Base-by-base conservation (phyloP, 192 early-diverging fungal species). In the Podila clonocystis region DNA sequence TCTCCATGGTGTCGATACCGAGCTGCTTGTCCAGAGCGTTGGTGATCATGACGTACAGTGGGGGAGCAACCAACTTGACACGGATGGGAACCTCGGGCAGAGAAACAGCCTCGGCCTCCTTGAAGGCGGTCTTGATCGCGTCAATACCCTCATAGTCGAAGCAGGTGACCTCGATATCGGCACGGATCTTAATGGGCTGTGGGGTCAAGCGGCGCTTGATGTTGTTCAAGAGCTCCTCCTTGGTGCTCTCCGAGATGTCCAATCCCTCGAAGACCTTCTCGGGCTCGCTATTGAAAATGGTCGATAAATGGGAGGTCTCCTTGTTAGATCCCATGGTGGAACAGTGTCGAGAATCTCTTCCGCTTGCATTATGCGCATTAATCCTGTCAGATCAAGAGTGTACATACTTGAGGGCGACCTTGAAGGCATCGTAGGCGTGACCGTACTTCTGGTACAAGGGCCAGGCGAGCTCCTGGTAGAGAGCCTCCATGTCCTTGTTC, bases 381-480 rank as follows among this genome's bases (percentile, higher is more conserved):
- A 15, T 45, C 41, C 41, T 17, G 41, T 45, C 41, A 45, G 3
- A 15, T 45, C 38, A 41, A 4, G 60, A 62, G 7, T n/a, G 5
- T 11, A 85, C 88, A 82, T 90, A 95, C 90, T 80, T 87, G 65
- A 98, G 90, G 26, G 97, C 96, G 52, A 94, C 71, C 88, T 98
- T 98, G 88, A 99, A 99, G 11, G 96, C 98, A 84, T 97, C 95
- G 67, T 93, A 98, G 36, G 98, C 98, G 74, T 98, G 98, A 17
- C 96, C 96, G 75, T 96, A 98, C 88, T 96, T 94, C 82, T 85
- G 88, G 82, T 99, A 98, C 62, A 99, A 87, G 34, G 97, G 96
- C 98, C 98, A 99, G 7, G 93, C 94, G 74, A 97, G 89, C 67
- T 89, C 75, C 48, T 91, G 84, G 75, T 98, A 97, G 22, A 98